These are phyloP conservation scores for Suillus occidentalis DNA, from an alignment of 768 basidiomycete species.

Conservation along the genomic window DNA sequence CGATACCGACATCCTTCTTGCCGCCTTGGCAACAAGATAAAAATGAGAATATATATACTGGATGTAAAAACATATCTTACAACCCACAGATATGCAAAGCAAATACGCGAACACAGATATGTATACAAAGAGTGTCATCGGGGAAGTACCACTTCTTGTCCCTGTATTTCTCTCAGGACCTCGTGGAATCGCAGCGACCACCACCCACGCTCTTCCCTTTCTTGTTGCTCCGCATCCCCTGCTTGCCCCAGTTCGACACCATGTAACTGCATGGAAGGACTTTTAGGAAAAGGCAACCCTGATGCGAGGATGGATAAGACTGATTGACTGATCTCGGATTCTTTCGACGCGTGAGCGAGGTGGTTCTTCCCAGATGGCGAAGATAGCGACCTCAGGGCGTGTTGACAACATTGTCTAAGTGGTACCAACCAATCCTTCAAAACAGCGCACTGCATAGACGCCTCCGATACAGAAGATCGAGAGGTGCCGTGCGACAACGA, in stretches of 20 bases:
- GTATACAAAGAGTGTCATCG: neutral
- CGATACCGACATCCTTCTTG: slow-evolving; percentile 60
- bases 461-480: slow-evolving; percentile 4
- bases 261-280: slow-evolving; percentile 62
- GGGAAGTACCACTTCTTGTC: slow-evolving; percentile 17
- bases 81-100: neutral
- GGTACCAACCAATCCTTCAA: slow-evolving; percentile 46
- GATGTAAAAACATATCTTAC: neutral
- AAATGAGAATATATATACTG: neutral
- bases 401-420: slow-evolving; percentile 51
- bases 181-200: slow-evolving; percentile 70
- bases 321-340: slow-evolving; percentile 33
- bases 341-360: slow-evolving; percentile 29
- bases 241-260: slow-evolving; percentile 31
- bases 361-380: slow-evolving; percentile 27
- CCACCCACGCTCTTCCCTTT: slow-evolving; percentile 72
- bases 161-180: slow-evolving; percentile 55
- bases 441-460: slow-evolving; percentile 6
- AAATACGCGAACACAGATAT: neutral
- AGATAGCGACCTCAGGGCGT: slow-evolving; percentile 45
- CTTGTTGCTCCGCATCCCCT: slow-evolving; percentile 38
- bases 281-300: slow-evolving; percentile 65
- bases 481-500: slow-evolving; percentile 29
- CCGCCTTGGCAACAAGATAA: slow-evolving; percentile 50
- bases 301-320: slow-evolving; percentile 41